Evolutionary conservation across 139 green algal species (phyloP).

Genomic region (Gonium pectorale): DNA sequence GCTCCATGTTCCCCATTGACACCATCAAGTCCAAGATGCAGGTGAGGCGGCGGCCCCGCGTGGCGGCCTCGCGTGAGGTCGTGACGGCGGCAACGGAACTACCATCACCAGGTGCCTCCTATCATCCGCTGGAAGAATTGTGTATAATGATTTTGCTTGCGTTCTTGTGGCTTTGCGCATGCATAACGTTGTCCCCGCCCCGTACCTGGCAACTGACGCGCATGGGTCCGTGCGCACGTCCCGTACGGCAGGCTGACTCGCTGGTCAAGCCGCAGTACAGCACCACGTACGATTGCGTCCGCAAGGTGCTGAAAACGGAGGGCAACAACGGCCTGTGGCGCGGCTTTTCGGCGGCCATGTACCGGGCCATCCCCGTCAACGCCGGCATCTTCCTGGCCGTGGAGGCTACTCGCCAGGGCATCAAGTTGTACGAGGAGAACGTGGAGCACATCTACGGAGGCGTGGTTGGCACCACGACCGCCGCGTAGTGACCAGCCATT

Average conservation of each 20-base stretch:
- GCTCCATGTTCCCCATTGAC: slow-evolving; percentile 69
- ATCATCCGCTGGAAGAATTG: no score
- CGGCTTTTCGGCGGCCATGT: slow-evolving; percentile 60
- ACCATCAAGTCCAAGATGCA: slow-evolving; percentile 70
- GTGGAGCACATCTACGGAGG: slow-evolving; percentile 30
- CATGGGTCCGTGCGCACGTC: no score
- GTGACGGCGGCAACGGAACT: no score
- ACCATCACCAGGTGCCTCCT: no score
- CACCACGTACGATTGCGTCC: slow-evolving; percentile 53
- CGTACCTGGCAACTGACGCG: no score
- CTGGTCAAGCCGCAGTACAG: slow-evolving; percentile 60
- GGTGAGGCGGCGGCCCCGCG: no score
- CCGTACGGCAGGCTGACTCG: slow-evolving; percentile 26
- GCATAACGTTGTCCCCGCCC: no score
- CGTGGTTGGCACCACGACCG: slow-evolving; percentile 1
- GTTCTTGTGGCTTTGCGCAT: no score
- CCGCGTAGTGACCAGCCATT: no score
- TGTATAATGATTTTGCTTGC: no score
- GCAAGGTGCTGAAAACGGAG: slow-evolving; percentile 40
- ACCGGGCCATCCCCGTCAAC: slow-evolving; percentile 64
- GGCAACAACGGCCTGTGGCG: slow-evolving; percentile 56
- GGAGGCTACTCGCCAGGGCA: slow-evolving; percentile 56
- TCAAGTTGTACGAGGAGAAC: slow-evolving; percentile 47
- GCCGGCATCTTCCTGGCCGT: slow-evolving; percentile 67
- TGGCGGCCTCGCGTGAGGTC: no score